A percentile compares a stretch with the other conserved stretches of the same genome.
Conservation (phyloP, 768 basidiomycete genomes). For the Macrolepiota fuliginosa region DNA sequence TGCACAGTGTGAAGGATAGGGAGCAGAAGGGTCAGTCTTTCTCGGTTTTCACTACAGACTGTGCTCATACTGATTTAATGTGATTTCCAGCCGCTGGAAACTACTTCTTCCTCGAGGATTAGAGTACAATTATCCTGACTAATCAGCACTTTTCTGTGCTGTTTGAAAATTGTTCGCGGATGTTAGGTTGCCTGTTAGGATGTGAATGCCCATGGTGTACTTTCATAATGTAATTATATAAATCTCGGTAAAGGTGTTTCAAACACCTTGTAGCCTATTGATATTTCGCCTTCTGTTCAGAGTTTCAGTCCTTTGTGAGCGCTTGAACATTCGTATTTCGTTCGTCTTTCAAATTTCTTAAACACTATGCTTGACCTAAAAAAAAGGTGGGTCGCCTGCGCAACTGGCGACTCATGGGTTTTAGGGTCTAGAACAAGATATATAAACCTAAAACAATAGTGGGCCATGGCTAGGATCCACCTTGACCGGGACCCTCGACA, state of each 20-base stretch:
- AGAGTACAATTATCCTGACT: slow-evolving; percentile 8
- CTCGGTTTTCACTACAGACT: slow-evolving; percentile 3
- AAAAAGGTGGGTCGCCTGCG: too few species aligned
- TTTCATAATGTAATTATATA: slow-evolving; percentile 10
- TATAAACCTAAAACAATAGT: too few species aligned
- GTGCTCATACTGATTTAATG: background rate
- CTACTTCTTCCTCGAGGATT: slow-evolving; percentile 93
- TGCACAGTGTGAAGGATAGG: slow-evolving; percentile 80
- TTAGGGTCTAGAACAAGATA: too few species aligned
- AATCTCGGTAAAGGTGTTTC: background rate
- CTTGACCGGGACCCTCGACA: too few species aligned
- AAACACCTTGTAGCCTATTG: background rate
- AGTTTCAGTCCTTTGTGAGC: background rate
- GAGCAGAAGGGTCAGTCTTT: slow-evolving; percentile 73
- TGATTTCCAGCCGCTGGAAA: slow-evolving; percentile 62
- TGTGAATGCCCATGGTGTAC: background rate
- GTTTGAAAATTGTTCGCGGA: background rate
- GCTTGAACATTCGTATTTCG: too few species aligned
- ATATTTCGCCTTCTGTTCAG: background rate
- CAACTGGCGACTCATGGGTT: too few species aligned
- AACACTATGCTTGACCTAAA: too few species aligned
- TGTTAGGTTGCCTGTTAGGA: background rate
- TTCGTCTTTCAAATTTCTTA: too few species aligned
- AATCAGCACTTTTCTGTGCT: background rate
- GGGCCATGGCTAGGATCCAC: too few species aligned